phyloP scores from a whole-genome alignment of 495 filamentous ascomycete genomes.

The Xylaria cubensis region DNA sequence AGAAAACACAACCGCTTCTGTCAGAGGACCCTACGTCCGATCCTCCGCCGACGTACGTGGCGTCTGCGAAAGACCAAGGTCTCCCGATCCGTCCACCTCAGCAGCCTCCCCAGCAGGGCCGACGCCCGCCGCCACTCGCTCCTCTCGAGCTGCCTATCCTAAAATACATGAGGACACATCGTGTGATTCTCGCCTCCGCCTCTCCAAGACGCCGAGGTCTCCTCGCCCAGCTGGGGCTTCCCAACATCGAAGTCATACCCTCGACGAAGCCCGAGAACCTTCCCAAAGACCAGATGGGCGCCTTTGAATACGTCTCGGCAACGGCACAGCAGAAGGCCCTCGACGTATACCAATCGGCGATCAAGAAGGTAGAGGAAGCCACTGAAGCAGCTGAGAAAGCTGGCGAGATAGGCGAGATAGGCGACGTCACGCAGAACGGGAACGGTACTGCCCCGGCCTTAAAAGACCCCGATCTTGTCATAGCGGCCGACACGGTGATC shows the following conservation, averaged over 20 bases:
- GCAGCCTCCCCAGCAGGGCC: slow-evolving; percentile 39
- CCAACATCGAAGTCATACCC: slow-evolving; percentile 79
- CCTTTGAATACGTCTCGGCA: slow-evolving; percentile 88
- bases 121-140: slow-evolving; percentile 64
- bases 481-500: slow-evolving; percentile 92
- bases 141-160: slow-evolving; percentile 83
- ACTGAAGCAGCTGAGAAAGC: slow-evolving; percentile 29
- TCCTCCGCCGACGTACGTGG: slow-evolving; percentile 52
- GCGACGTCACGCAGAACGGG: background rate
- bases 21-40: slow-evolving; percentile 45
- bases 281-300: slow-evolving; percentile 72
- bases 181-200: slow-evolving; percentile 85
- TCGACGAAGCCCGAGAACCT: slow-evolving; percentile 82
- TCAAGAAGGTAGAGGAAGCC: slow-evolving; percentile 8
- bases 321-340: slow-evolving; percentile 85
- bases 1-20: slow-evolving; percentile 31
- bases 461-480: slow-evolving; percentile 80
- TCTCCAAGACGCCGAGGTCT: slow-evolving; percentile 86
- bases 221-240: slow-evolving; percentile 75
- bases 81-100: slow-evolving; percentile 37
- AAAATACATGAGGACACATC: slow-evolving; percentile 69
- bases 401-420: slow-evolving; percentile 42
- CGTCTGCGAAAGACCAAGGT: slow-evolving; percentile 48
- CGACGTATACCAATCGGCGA: slow-evolving; percentile 70
- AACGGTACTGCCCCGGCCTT: background rate